Evolutionary conservation across 2,329 filamentous ascomycete species (phyloP).

Genomic region (Penicillium sp.): DNA sequence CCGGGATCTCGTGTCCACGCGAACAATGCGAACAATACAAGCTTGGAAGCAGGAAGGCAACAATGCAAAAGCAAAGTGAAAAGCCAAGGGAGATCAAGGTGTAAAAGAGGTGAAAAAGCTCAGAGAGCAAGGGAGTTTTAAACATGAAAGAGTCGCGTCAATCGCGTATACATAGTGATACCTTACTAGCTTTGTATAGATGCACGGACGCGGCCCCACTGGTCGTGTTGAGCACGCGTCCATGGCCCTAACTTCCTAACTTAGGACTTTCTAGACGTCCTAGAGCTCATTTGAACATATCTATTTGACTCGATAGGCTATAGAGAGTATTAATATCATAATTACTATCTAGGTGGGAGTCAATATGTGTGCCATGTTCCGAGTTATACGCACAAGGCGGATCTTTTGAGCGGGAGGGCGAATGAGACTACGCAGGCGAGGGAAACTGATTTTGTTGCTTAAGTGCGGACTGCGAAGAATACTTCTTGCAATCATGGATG

Average conservation of each 20-base stretch:
- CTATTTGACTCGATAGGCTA: neutral
- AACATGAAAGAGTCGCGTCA: slow-evolving; percentile 23
- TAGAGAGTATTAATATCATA: too few species aligned
- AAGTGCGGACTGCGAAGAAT: too few species aligned
- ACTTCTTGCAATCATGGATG: too few species aligned
- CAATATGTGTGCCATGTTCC: neutral
- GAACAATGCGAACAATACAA: slow-evolving; percentile 1
- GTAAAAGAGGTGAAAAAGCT: neutral
- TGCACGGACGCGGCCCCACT: slow-evolving; percentile 24
- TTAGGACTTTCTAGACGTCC: neutral
- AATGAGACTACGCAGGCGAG: too few species aligned
- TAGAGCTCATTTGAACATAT: neutral
- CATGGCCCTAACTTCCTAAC: neutral
- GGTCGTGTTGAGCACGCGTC: slow-evolving; percentile 27
- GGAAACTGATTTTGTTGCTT: too few species aligned
- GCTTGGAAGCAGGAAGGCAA: neutral
- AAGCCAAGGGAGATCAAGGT: neutral
- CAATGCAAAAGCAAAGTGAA: neutral
- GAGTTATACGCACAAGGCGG: neutral
- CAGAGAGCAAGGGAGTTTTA: neutral
- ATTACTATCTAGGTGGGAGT: neutral
- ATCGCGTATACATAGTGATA: slow-evolving; percentile 24
- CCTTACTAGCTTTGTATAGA: slow-evolving; percentile 26
- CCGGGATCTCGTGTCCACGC: slow-evolving; percentile 2
- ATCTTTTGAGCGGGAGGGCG: neutral